These are phyloP conservation scores for Verticillium nubilum DNA, from an alignment of 2,329 filamentous ascomycete species.

Conservation along the genomic window DNA sequence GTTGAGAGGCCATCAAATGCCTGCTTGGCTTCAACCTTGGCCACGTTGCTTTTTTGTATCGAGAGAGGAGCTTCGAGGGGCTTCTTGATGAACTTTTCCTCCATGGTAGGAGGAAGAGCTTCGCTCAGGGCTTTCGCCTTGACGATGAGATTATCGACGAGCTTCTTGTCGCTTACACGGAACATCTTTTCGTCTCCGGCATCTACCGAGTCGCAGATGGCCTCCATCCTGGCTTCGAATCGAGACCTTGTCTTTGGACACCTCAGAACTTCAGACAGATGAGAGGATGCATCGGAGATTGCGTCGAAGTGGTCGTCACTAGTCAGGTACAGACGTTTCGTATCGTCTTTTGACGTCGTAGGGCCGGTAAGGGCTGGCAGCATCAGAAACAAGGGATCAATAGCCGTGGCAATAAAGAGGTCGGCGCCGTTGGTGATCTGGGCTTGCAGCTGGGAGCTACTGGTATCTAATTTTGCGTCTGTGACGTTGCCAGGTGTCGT, in stretches of 20 bases:
- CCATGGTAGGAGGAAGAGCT: conserved; percentile 72
- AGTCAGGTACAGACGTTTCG: conserved; percentile 61
- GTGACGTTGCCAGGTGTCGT: conserved; percentile 13
- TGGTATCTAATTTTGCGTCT: conserved; percentile 11
- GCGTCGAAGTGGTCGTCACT: conserved; percentile 68
- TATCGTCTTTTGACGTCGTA: conserved; percentile 32
- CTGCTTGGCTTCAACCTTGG: conserved; percentile 5
- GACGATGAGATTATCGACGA: conserved; percentile 56
- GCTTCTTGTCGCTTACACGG: conserved; percentile 67
- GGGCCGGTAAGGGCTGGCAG: conserved; percentile 61
- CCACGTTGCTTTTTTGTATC: conserved; percentile 55
- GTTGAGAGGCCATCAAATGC: conserved; percentile 11
- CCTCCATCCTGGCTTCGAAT: conserved; percentile 61
- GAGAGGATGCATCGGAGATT: conserved; percentile 49
- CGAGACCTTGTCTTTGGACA: conserved; percentile 39
- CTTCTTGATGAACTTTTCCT: conserved; percentile 76
- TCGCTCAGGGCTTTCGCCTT: conserved; percentile 70
- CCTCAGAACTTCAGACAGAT: conserved; percentile 53
- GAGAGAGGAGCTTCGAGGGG: conserved; percentile 72
- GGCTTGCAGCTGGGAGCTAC: conserved; percentile 11
- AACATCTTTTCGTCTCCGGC: conserved; percentile 84
- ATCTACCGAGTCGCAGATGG: conserved; percentile 75
- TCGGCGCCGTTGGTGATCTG: conserved; percentile 60
- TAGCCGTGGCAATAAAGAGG: conserved; percentile 75
- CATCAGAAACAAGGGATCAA: conserved; percentile 81